These are phyloP conservation scores for Taphrina sp. DNA, from an alignment of 1,139 yeast genomes.

Conservation along the genomic window DNA sequence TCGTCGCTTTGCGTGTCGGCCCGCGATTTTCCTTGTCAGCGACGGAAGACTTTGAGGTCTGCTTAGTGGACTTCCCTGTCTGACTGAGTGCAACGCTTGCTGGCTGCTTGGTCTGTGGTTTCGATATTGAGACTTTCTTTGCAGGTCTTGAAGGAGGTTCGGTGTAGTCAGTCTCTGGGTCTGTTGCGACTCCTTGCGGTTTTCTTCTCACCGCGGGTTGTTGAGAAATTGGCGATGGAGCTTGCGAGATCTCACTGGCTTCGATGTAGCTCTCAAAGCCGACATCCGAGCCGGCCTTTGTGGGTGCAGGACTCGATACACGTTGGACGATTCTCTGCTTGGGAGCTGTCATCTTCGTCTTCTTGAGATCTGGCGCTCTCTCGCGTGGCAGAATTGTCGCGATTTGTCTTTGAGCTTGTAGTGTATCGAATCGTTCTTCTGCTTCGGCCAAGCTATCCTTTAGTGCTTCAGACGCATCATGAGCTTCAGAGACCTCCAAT, in stretches of 20 bases:
- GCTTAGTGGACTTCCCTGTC: not conserved
- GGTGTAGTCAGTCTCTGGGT: constrained; percentile 8
- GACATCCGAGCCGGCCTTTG: not conserved
- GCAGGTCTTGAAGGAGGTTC: constrained; percentile 13
- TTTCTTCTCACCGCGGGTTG: not conserved
- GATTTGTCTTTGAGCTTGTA: constrained; percentile 21
- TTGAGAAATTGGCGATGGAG: not conserved
- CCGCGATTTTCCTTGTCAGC: constrained; percentile 6
- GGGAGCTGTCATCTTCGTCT: not conserved
- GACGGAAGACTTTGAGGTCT: not conserved
- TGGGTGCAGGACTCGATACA: not conserved
- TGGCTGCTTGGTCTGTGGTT: not conserved
- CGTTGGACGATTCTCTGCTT: not conserved
- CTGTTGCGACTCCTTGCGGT: not conserved
- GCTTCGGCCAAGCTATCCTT: constrained; percentile 14
- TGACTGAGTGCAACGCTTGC: not conserved
- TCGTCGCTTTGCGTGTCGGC: not conserved
- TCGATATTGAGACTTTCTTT: not conserved
- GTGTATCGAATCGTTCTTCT: constrained; percentile 20
- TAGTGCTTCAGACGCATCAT: constrained; percentile 11
- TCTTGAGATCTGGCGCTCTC: not conserved
- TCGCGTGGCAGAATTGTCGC: not conserved
- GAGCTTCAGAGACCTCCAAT: constrained; percentile 8
- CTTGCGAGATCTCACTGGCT: not conserved
- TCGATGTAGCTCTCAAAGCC: not conserved